Evolutionary conservation across 2,329 filamentous ascomycete genomes (phyloP), one percentile per base, ranked within the genome.

Genomic region (Colletotrichum siamense): DNA sequence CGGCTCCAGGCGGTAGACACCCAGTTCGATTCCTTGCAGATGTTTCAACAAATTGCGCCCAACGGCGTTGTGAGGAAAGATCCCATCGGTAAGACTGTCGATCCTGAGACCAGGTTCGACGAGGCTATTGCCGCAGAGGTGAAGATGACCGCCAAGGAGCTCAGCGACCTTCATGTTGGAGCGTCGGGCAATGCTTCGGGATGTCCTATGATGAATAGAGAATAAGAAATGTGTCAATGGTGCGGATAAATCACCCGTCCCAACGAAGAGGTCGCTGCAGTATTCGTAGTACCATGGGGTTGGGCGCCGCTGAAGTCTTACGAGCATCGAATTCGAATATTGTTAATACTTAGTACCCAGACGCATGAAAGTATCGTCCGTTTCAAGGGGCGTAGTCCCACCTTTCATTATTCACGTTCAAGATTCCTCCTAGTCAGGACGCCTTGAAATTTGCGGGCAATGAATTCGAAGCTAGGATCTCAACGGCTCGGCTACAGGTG

Each of bases 11-110:
- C 85, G 22, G 86, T 94, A 5, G 90, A 93, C 76, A 92, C 91
- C 1, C 94, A 91, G 88, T 93, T 92, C 78, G 92, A 94, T 79
- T 91, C 92, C 0, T 84, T 93, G 81, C 89, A 92, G 55, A 92
- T 94, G 91, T 94, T 94, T 81, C 86, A 91, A 7, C 92, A 94
- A 84, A 93, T 94, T 18, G 76, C 73, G 0, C 73, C 73, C 8
- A 61, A 73, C 5, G 73, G 73, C 12, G 73, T 76, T 4, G 73
- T 73, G 2, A 76, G 49, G 16, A 76, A 76, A 22, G 73, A 76
- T 12, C 24, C 73, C 8, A 63, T 59, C n/a, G 52, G 28, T 7
- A 39, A 67, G 5, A 61, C 44, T 18, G 32, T 62, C 8, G 70
- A 66, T 10, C 73, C 73, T 1, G 73, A 76, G n/a, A 71, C 73